Evolutionary conservation across 2,329 filamentous ascomycete species (phyloP), one percentile per base, ranked within the genome.

Genomic region (Calycina marina): DNA sequence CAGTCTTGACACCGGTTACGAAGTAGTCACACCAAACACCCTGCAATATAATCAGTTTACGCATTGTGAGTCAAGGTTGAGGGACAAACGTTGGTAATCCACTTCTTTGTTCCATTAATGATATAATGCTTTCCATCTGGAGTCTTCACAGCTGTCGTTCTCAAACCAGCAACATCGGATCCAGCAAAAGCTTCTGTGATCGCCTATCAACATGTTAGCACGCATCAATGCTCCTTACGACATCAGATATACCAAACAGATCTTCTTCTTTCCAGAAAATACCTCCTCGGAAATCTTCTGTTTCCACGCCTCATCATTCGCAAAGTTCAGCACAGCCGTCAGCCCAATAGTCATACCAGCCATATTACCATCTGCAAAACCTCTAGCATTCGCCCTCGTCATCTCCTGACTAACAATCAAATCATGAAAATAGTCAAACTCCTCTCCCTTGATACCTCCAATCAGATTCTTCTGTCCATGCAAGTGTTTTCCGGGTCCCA

Each of bases 161-260:
- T 67, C 22, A 92, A 62, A 11, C 79, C 74, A 10, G 83, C 80
- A 4, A 92, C 83, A 53, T 92, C 84, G 22, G 70, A 77, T 10
- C 83, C 83, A 11, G 83, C 83, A 56, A 92, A 90, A 0, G 84
- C 83, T 57, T 93, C 84, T 1, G 83, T 90, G 49, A 92, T 84
- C 32, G 83, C 83, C 20, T 22, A 22, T 8, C 8, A 22, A 9
- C 8, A 22, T 3, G n/a, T 22, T n/a, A 22, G 20, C 3, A 22
- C 8, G 8, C n/a, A 8, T 22, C 2, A n/a, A 22, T 22, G n/a
- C n/a, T 9, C 8, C n/a, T n/a, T 22, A 8, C 8, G n/a, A 22
- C 20, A 8, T 22, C 20, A 22, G n/a, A 22, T n/a, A 9, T 22
- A 22, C 20, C 3, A 93, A 63, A 50, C 78, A 88, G 52, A 90